Evolutionary conservation across 228 moss, liverwort and hornwort genomes (phyloP).

Genomic region (Sphagnum fallax): DNA sequence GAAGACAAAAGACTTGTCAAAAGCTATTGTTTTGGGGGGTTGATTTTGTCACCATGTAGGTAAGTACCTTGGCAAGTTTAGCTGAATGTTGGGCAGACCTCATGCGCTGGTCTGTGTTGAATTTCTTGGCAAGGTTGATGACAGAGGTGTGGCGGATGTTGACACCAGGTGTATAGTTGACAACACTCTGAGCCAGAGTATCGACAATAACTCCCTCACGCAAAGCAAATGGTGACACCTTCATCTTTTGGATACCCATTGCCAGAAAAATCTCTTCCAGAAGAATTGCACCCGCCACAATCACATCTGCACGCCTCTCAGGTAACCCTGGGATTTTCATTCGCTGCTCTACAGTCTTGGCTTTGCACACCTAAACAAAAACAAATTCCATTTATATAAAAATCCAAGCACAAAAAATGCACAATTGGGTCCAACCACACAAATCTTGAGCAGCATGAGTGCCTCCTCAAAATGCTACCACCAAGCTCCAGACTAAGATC

Average conservation of each 20-base stretch:
- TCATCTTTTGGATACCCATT: constrained; percentile 47
- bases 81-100: constrained; percentile 58
- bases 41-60: not conserved
- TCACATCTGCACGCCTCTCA: constrained; percentile 54
- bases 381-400: not conserved
- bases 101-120: constrained; percentile 56
- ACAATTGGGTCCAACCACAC: too few relatives aligned
- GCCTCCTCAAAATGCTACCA: too few relatives aligned
- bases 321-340: constrained; percentile 55
- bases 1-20: not conserved
- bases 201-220: constrained; percentile 62
- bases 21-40: too few relatives aligned
- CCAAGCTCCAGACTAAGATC: not conserved
- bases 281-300: constrained; percentile 52
- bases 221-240: constrained; percentile 46
- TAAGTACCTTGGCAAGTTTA: constrained; percentile 40
- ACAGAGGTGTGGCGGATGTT: constrained; percentile 53
- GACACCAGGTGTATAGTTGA: constrained; percentile 35
- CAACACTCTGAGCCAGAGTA: constrained; percentile 37
- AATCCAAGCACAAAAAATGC: too few relatives aligned
- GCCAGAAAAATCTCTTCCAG: constrained; percentile 57
- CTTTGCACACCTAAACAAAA: constrained; percentile 41
- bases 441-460: too few relatives aligned
- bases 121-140: constrained; percentile 44
- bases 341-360: constrained; percentile 51